phyloP scores from a whole-genome alignment of 2,329 filamentous ascomycete genomes.

The Gliomastix tumulicola region DNA sequence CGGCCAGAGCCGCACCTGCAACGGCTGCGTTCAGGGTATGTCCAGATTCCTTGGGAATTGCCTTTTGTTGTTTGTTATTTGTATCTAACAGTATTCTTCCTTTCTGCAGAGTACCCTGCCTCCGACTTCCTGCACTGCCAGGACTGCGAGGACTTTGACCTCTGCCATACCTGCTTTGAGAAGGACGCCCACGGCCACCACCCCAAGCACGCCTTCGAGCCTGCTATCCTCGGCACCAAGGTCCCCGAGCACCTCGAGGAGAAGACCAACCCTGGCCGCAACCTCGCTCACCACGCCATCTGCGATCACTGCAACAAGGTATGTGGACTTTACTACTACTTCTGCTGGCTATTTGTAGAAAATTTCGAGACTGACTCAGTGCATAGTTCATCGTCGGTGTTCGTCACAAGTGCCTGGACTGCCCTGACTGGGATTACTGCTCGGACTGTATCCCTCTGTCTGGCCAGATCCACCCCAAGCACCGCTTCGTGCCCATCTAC shows the following conservation, averaged over 20 bases:
- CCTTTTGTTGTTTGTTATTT: no score
- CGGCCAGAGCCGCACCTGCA: conserved; percentile 57
- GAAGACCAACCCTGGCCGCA: conserved; percentile 73
- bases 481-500: conserved; percentile 86
- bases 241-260: conserved; percentile 55
- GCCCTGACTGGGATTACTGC: conserved; percentile 98
- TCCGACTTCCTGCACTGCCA: conserved; percentile 78
- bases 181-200: conserved; percentile 81
- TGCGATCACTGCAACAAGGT: conserved; percentile 85
- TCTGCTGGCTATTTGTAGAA: background rate
- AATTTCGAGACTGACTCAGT: background rate
- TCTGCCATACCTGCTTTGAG: conserved; percentile 78
- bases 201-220: conserved; percentile 73
- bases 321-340: no score
- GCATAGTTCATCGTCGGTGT: conserved; percentile 67
- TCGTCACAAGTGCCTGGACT: conserved; percentile 93
- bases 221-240: conserved; percentile 56
- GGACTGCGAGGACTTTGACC: conserved; percentile 81
- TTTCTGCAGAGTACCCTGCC: conserved; percentile 59
- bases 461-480: conserved; percentile 64
- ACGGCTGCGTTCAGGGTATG: conserved; percentile 49
- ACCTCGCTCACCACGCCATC: conserved; percentile 76
- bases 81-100: background rate
- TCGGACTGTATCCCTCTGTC: conserved; percentile 64
- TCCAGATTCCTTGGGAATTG: no score